phyloP scores from a whole-genome alignment of 2,329 filamentous ascomycete genomes.

The Sclerotinia sclerotiorum region DNA sequence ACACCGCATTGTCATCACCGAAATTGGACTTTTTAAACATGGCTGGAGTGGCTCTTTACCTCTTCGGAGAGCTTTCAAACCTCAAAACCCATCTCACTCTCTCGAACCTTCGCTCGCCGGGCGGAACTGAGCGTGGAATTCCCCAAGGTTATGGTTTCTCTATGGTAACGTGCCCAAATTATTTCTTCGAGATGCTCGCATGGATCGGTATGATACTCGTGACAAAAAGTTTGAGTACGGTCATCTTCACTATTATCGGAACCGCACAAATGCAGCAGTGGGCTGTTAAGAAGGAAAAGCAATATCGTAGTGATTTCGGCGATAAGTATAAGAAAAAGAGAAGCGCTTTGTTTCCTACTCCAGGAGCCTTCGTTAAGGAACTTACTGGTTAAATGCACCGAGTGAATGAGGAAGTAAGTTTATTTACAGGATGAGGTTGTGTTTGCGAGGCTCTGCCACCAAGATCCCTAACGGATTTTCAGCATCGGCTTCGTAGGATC shows the following conservation, averaged over 20 bases:
- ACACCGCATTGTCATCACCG: slow-evolving; percentile 53
- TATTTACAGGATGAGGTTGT: not conserved
- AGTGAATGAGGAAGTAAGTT: not conserved
- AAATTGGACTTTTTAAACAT: slow-evolving; percentile 54
- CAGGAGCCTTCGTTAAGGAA: slow-evolving; percentile 27
- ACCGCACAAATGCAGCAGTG: slow-evolving; percentile 79
- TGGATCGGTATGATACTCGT: slow-evolving; percentile 83
- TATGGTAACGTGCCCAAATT: slow-evolving; percentile 93
- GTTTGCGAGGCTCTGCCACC: not conserved
- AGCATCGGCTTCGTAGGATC: not conserved
- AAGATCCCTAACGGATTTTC: too few relatives aligned
- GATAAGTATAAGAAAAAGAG: slow-evolving; percentile 96
- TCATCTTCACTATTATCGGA: slow-evolving; percentile 73
- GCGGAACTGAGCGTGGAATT: slow-evolving; percentile 84
- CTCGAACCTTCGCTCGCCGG: slow-evolving; percentile 71
- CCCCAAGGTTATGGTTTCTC: slow-evolving; percentile 81
- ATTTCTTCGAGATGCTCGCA: slow-evolving; percentile 85
- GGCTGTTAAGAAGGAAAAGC: slow-evolving; percentile 88
- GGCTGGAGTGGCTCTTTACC: slow-evolving; percentile 68
- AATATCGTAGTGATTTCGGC: slow-evolving; percentile 87
- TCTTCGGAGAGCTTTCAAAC: slow-evolving; percentile 78
- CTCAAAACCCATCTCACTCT: slow-evolving; percentile 77
- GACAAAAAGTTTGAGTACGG: slow-evolving; percentile 74
- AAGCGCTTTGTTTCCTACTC: slow-evolving; percentile 68
- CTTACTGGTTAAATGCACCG: slow-evolving; percentile 20